Percentiles rank a stretch among this genome's conserved stretches.
Evolutionary conservation across 352 stramenopile species (phyloP).

Genomic region (Globisporangium yorkense): DNA sequence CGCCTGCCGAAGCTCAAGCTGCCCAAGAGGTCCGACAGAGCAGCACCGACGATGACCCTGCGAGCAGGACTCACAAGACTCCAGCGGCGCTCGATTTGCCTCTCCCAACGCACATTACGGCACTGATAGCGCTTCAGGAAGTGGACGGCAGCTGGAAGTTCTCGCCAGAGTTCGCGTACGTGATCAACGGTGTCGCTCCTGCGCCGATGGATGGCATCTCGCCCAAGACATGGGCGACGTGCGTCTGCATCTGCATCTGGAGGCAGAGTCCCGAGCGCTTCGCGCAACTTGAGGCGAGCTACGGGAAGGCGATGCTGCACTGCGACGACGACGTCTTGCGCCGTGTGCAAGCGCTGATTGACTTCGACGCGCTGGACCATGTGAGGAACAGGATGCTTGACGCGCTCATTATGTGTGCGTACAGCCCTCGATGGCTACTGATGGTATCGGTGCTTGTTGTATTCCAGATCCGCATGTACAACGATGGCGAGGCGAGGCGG

Average conservation of each 20-base stretch:
- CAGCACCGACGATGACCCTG: neutral
- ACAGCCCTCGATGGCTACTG: neutral
- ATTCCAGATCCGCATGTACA: conserved; percentile 49
- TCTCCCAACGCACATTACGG: conserved; percentile 34
- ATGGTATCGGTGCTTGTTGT: neutral
- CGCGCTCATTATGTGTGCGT: neutral
- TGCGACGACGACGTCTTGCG: conserved; percentile 50
- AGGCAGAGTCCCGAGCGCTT: conserved; percentile 61
- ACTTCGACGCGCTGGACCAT: conserved; percentile 31
- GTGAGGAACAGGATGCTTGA: conserved; percentile 10
- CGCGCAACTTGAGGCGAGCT: conserved; percentile 40
- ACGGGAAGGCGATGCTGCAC: conserved; percentile 56
- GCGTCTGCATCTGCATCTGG: conserved; percentile 46
- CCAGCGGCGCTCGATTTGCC: conserved; percentile 16
- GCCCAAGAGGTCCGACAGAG: neutral
- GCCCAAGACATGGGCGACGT: conserved; percentile 51
- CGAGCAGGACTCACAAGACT: neutral
- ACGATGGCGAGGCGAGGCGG: conserved; percentile 34
- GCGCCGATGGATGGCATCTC: conserved; percentile 40
- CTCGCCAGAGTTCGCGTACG: conserved; percentile 44
- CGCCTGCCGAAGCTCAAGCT: neutral
- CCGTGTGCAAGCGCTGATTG: conserved; percentile 30
- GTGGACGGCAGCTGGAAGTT: conserved; percentile 61
- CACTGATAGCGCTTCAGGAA: conserved; percentile 43
- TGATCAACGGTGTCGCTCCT: conserved; percentile 38